Evolutionary conservation across 768 basidiomycete species (phyloP), one percentile per base, ranked within the genome.

Genomic region (Lentinus tigrinus): DNA sequence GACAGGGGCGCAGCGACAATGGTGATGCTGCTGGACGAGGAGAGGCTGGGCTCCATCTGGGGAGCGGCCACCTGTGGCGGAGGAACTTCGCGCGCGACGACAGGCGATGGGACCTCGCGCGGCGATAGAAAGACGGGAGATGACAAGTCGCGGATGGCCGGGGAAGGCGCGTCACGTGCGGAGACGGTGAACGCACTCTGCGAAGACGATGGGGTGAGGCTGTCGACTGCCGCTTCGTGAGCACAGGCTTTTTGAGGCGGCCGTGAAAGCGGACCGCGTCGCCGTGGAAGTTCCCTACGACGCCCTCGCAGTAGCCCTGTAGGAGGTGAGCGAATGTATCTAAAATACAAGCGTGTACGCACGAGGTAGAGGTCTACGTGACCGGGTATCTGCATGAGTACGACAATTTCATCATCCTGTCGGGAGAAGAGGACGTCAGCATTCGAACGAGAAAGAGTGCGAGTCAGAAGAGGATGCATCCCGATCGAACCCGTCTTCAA

Each of bases 291-390:
- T 84, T 79, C 10, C 92, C 92, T 2, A 94, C 88, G 52, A 94
- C 89, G 52, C 87, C 92, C 73, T 95, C 92, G 67, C 92, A 95
- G 63, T 87, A 89, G 4, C 93, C 92, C 91, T 92, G 63, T 0
- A 47, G 21, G 16, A 14, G 19, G 10, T 16, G 11, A 56, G 40
- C 36, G 27, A 31, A 47, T 46, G 55, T 27, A 40, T 40, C 19
- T 60, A 53, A 13, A 24, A 11, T 24, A 16, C 8, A 31, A 34
- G 21, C 19, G 28, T 37, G 27, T 8, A 80, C 81, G 56, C 56
- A 92, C 91, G n/a, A 93, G 75, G 70, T 78, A 93, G 9, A 78
- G 47, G 19, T 78, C 82, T 0, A 82, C 78, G 26, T 74, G 67
- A 4, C 82, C 81, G 0, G 77, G 72, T 2, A 93, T 64, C 54